Evolutionary conservation across 129 eudicot species (phyloP), one percentile per base, ranked within the genome.

Genomic region (Artemisia annua): DNA sequence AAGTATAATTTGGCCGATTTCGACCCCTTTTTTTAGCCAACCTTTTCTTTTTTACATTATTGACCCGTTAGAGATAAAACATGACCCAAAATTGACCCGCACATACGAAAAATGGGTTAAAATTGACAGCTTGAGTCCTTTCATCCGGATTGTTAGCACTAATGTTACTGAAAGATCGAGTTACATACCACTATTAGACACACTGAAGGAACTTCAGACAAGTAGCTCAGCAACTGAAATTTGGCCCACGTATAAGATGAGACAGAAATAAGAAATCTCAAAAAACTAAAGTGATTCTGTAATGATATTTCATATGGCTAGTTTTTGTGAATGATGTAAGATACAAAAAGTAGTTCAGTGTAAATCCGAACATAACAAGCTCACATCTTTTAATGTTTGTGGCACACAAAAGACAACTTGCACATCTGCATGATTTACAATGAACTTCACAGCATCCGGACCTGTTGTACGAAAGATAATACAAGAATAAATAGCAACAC

Each of bases 351-450:
- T 28, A 46, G 16, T 30, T 57, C 32, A 4, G 32, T 28, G 62
- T 39, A 6, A 55, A 67, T 63, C 43, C 43, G 1, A 35, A 7
- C 57, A 6, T 13, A 52, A 50, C 24, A 51, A 70, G 77, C 98
- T 85, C 72, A 93, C 98, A 80, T 78, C 81, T 43, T 85, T 67
- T 63, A 89, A 75, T n/a, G 96, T 89, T 57, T 83, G 77, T 20
- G 83, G 83, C 67, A 82, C 98, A 82, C 98, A 93, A 77, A 93
- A 93, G 78, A 93, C 83, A 62, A 95, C 96, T 81, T 84, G 84
- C 59, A 84, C 71, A 72, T 84, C 74, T 46, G 96, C 87, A 73
- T 93, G 98, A 79, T 93, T 93, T 48, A 84, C 90, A 56, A 93
- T 89, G 62, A 69, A 93, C 66, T 87, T 85, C 20, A 87, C 98